Percentiles rank a stretch among this genome's conserved stretches.
Conservation (phyloP, 805 yeast genomes). For the Ascoidea tarda region DNA sequence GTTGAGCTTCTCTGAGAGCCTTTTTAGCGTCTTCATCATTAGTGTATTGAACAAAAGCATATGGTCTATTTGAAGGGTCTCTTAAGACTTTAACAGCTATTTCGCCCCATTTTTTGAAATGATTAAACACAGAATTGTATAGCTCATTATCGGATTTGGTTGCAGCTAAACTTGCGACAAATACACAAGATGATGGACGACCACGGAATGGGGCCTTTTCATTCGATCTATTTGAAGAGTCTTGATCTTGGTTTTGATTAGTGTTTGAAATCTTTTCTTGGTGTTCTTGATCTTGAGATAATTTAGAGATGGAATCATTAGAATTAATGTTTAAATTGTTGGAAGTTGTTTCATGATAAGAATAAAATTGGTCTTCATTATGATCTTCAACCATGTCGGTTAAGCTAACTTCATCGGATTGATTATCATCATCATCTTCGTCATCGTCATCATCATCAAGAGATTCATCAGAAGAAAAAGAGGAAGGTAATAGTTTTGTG, state of each 20-base stretch:
- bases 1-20: conserved; percentile 61
- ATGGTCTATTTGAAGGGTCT: conserved; percentile 73
- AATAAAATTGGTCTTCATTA: conserved; percentile 12
- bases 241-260: conserved; percentile 1
- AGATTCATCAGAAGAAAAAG: conserved; percentile 12
- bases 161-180: conserved; percentile 76
- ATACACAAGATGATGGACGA: conserved; percentile 76
- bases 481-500: conserved; percentile 9
- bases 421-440: conserved; percentile 8
- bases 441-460: conserved; percentile 12
- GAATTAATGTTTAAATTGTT: neutral
- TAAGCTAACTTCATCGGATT: neutral
- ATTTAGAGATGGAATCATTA: neutral
- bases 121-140: conserved; percentile 51
- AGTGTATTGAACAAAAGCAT: conserved; percentile 82
- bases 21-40: conserved; percentile 52
- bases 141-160: conserved; percentile 55
- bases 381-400: conserved; percentile 9
- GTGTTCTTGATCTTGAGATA: no score
- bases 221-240: neutral
- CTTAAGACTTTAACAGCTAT: conserved; percentile 70
- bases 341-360: conserved; percentile 13
- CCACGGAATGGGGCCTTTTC: conserved; percentile 23
- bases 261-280: neutral
- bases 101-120: conserved; percentile 59